Percentiles rank a stretch among this genome's conserved stretches.
Evolutionary conservation across 1,284 basidiomycete genomes (phyloP).

Genomic region (Moesziomyces globuligerus): DNA sequence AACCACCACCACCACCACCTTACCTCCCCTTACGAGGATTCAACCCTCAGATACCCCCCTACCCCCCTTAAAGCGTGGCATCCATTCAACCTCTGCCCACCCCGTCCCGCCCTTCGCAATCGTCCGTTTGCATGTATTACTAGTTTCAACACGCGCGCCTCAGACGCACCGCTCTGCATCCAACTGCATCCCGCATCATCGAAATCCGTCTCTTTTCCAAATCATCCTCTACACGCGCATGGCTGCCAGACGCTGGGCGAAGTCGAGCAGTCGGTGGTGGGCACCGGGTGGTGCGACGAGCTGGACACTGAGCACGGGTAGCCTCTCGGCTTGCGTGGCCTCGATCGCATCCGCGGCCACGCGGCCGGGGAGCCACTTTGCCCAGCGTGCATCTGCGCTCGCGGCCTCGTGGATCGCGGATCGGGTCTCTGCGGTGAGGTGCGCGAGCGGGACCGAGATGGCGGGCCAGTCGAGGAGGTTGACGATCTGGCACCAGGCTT

Average conservation of each 20-base stretch:
- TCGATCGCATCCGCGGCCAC: constrained; percentile 11
- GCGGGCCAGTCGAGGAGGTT: constrained; percentile 42
- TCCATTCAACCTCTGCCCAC: neutral
- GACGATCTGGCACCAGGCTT: constrained; percentile 40
- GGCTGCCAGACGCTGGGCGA: constrained; percentile 8
- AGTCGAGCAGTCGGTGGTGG: constrained; percentile 16
- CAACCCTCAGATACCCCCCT: neutral
- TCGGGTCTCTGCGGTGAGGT: neutral
- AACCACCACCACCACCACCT: too few relatives aligned
- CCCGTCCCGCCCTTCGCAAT: neutral
- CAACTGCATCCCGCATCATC: constrained; percentile 36
- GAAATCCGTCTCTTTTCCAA: too few relatives aligned
- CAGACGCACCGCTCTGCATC: constrained; percentile 12
- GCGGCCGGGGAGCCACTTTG: neutral
- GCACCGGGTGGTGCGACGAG: constrained; percentile 24
- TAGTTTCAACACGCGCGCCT: constrained; percentile 19
- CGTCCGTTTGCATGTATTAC: constrained; percentile 8
- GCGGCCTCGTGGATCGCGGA: constrained; percentile 1
- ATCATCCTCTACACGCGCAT: neutral
- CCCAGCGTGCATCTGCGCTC: neutral
- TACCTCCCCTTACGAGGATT: neutral
- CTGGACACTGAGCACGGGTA: constrained; percentile 22
- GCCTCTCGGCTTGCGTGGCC: neutral
- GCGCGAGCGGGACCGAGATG: constrained; percentile 16
- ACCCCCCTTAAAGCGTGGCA: neutral